These are phyloP conservation scores for Penicillium sp. DNA, from an alignment of 2,329 filamentous ascomycete genomes.

Conservation along the genomic window DNA sequence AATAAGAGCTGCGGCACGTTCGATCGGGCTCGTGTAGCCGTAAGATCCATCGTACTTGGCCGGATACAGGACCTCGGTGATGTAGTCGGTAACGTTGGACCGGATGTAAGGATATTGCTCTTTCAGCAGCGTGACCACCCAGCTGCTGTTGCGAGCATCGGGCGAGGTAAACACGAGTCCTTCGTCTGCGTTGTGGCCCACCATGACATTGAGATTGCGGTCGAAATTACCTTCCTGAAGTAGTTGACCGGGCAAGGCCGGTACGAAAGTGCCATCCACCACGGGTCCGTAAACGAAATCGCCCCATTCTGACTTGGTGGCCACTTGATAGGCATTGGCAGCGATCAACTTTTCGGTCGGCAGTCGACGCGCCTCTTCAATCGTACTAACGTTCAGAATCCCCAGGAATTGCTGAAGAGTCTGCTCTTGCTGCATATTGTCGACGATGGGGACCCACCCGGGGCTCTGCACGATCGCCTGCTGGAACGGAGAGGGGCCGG, in stretches of 20 bases:
- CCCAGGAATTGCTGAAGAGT: conserved; percentile 41
- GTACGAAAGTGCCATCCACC: conserved; percentile 52
- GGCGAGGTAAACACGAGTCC: conserved; percentile 44
- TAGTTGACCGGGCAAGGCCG: conserved; percentile 47
- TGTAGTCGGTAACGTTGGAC: conserved; percentile 38
- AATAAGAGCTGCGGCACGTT: conserved; percentile 43
- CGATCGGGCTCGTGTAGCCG: conserved; percentile 47
- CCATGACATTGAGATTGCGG: conserved; percentile 46
- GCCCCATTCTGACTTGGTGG: conserved; percentile 37
- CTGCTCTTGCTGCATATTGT: conserved; percentile 38
- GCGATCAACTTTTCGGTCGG: conserved; percentile 40
- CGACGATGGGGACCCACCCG: conserved; percentile 34
- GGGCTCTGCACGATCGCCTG: conserved; percentile 49
- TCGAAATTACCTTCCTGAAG: conserved; percentile 47
- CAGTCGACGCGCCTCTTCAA: conserved; percentile 46
- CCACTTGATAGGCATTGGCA: conserved; percentile 47
- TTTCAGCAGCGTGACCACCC: conserved; percentile 20
- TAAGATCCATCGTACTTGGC: conserved; percentile 48
- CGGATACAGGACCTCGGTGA: conserved; percentile 53
- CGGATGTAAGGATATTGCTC: conserved; percentile 24
- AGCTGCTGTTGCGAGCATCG: conserved; percentile 23
- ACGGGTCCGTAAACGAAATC: conserved; percentile 47
- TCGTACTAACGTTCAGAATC: conserved; percentile 43
- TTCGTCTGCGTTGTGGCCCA: conserved; percentile 46
- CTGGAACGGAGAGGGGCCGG: conserved; percentile 38